phyloP scores from a whole-genome alignment of 192 early-diverging fungal genomes.

The Lobulomyces angularis region DNA sequence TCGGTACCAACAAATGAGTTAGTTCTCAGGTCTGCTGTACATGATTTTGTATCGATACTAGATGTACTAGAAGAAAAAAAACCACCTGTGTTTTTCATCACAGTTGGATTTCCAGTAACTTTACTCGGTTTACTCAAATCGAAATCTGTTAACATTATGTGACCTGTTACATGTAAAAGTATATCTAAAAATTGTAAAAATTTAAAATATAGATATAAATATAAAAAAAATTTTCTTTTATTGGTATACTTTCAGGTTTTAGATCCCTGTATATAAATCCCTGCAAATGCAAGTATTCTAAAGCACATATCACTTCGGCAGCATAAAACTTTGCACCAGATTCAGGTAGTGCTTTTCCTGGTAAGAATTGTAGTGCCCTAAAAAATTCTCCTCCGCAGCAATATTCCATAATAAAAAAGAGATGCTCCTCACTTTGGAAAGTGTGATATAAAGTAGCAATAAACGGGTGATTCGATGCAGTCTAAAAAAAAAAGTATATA shows the following conservation, averaged over 20 bases:
- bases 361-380: constrained; percentile 64
- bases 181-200: constrained; percentile 31
- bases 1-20: constrained; percentile 99
- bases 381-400: constrained; percentile 77
- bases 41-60: constrained; percentile 74
- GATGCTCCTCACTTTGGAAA: constrained; percentile 73
- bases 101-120: constrained; percentile 60
- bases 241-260: constrained; percentile 97
- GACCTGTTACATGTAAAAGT: constrained; percentile 84
- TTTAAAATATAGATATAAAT: constrained; percentile 7
- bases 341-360: constrained; percentile 79
- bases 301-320: constrained; percentile 85
- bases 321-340: constrained; percentile 92
- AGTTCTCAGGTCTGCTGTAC: constrained; percentile 75
- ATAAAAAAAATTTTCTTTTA: constrained; percentile 19
- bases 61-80: constrained; percentile 15
- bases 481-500: constrained; percentile 10
- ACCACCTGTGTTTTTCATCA: constrained; percentile 22
- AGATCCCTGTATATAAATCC: constrained; percentile 97
- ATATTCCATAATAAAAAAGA: constrained; percentile 87
- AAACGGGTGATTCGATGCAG: constrained; percentile 78
- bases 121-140: constrained; percentile 91
- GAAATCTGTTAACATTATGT: constrained; percentile 98
- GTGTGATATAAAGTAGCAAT: constrained; percentile 83
- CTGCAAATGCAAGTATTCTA: constrained; percentile 92